Base-by-base conservation (phyloP, 192 early-diverging fungal genomes). In the Phycomyces blakesleeanus region DNA sequence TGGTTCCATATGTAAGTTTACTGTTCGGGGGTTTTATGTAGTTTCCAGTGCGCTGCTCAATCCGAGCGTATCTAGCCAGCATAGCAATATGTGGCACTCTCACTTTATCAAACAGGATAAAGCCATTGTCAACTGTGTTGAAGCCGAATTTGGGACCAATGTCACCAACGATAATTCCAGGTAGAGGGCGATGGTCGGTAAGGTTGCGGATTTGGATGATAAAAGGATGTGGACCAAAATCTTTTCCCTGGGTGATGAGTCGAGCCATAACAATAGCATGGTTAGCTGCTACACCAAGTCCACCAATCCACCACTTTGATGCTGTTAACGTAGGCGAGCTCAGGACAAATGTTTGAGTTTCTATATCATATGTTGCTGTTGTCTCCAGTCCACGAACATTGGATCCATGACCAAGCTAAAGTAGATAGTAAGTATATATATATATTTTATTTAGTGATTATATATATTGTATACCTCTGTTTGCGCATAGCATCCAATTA, bases 321-420 rank as follows among this genome's bases (percentile, higher is more conserved):
- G 74, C 78, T 6, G 59, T 76, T 67, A 54, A 73, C 21, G 51
- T 72, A 44, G 57, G 80, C 47, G 59, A 78, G 59, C 89, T 86
- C 34, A 96, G 84, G 22, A 88, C 70, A 75, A 93, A 96, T 63
- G 91, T 85, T 69, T 92, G 81, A 0, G 89, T 78, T 22, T 68
- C 63, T 51, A 81, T 78, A 62, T 92, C 89, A 67, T 86, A 89
- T 0, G 91, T 94, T 0, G 94, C 92, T 1, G 89, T 94, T 25
- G 94, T 96, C 74, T 96, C 94, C 3, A 96, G 78, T 3, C 90
- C 91, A 8, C 87, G 84, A 16, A 95, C 88, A 61, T 95, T 95
- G 24, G 91, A 93, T 1, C 93, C 93, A 57, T 93, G 89, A 15
- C 81, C 74, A 21, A 78, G 53, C 61, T 78, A 62, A 50, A 68